Evolutionary conservation across 73 alveolate species (phyloP).

Genomic region (Symbiodinium natans): DNA sequence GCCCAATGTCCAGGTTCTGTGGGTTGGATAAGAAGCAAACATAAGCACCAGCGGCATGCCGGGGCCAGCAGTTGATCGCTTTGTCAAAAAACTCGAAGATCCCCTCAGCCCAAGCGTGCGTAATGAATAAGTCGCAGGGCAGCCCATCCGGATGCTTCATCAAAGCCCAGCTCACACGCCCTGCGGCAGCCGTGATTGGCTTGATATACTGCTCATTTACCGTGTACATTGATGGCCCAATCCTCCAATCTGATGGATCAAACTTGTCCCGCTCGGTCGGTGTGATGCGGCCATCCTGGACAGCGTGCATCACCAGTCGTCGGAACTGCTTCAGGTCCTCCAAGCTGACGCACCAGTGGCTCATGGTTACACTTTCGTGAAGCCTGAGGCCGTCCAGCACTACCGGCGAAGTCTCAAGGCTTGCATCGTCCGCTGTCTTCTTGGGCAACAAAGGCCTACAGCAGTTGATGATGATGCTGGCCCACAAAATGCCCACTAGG

Average conservation of each 20-base stretch:
- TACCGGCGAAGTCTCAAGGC: neutral
- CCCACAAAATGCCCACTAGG: neutral
- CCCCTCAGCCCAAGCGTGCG: neutral
- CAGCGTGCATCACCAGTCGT: slow-evolving; percentile 8
- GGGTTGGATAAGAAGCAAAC: slow-evolving; percentile 4
- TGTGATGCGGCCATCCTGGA: neutral
- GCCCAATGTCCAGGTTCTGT: neutral
- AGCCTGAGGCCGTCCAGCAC: neutral
- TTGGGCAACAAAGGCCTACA: neutral
- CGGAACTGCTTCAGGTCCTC: slow-evolving; percentile 7
- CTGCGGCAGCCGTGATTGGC: neutral
- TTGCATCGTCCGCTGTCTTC: neutral
- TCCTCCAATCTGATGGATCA: neutral
- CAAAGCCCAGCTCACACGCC: neutral
- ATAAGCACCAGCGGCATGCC: neutral
- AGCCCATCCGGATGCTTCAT: neutral
- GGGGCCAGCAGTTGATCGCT: neutral
- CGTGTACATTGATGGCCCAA: neutral
- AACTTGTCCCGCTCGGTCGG: neutral
- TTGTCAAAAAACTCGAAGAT: neutral
- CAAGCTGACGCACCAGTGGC: neutral
- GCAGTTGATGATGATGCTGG: neutral
- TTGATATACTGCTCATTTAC: neutral
- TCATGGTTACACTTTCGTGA: neutral
- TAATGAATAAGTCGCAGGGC: neutral